Base-by-base conservation (phyloP, 2,329 filamentous ascomycete genomes). In the Fonsecaea pedrosoi region DNA sequence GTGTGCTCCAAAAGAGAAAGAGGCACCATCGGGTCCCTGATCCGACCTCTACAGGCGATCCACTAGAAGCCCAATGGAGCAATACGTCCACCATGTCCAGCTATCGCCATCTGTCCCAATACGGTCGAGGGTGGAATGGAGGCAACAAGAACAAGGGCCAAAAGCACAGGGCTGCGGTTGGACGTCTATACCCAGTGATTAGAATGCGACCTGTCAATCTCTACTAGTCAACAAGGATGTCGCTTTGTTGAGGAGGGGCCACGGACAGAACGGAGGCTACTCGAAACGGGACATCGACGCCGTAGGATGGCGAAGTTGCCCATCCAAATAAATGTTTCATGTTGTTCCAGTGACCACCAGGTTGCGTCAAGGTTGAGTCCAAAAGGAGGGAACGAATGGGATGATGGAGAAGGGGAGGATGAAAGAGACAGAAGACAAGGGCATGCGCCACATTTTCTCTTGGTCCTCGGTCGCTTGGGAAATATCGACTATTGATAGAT, bases 141-240 rank as follows among this genome's bases (percentile, higher is more conserved):
- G 48, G 32, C 25, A 37, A 54, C 13, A 35, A 56, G 60, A 34
- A 37, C 37, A n/a, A 10, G 37, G 38, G 8, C 60, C 37, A 62
- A 37, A 62, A 62, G 56, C 60, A 42, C 53, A 40, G 37, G 12
- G 37, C 18, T 30, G 32, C 37, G 32, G 21, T 7, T 32, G 37
- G 30, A 35, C 37, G 32, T 48, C 34, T 21, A 45, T 34, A 13
- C n/a, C 32, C 34, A 37, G 32, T 15, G 9, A 56, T 55, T 21
- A 13, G 37, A 55, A 55, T 37, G 37, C 35, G 53, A 62, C 60
- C 35, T 62, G 48, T 62, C 60, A 37, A 62, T 56, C 53, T 7
- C 35, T 35, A 10, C n/a, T 8, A 3, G 25, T 30, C 38, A 21
- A 25, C 54, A 55, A 15, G 54, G 60, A 62, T 30, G 37, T 56